Evolutionary conservation across 306 rosid genomes (phyloP).

Genomic region (Pterocarpus macrocarpus): DNA sequence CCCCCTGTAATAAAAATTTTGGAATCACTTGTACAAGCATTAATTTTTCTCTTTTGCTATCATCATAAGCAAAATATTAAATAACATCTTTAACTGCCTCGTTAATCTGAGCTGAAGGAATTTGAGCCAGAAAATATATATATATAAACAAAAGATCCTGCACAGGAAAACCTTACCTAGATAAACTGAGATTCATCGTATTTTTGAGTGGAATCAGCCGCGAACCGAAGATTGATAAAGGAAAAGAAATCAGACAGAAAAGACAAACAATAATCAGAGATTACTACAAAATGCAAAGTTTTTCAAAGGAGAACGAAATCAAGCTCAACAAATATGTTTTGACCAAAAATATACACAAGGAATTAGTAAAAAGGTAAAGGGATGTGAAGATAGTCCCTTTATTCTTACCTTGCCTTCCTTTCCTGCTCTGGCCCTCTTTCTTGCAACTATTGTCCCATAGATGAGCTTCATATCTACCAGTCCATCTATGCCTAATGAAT

Average conservation of each 20-base stretch:
- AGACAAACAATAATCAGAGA: conserved; percentile 29
- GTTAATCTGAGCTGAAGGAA: not conserved
- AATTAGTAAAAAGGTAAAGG: too few species aligned
- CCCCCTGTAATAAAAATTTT: conserved; percentile 67
- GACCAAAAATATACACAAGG: too few species aligned
- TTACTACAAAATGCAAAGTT: conserved; percentile 28
- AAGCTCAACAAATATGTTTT: not conserved
- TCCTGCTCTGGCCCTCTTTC: conserved; percentile 91
- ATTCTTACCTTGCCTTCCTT: conserved; percentile 85
- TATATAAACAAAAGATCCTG: not conserved
- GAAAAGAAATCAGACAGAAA: not conserved
- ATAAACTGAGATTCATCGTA: conserved; percentile 65
- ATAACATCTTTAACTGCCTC: not conserved
- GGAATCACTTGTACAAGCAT: conserved; percentile 45
- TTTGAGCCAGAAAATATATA: not conserved
- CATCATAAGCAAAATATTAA: conserved; percentile 9
- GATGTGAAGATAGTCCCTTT: too few species aligned
- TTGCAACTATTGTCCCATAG: conserved; percentile 66
- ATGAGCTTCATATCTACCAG: conserved; percentile 42
- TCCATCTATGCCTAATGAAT: conserved; percentile 81
- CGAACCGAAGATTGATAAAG: conserved; percentile 25
- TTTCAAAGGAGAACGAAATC: conserved; percentile 18
- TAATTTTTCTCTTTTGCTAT: conserved; percentile 18
- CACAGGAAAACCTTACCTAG: conserved; percentile 63
- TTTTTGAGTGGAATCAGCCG: conserved; percentile 51